A percentile compares a stretch with the other conserved stretches of the same genome.
These are phyloP conservation scores for Ophiocordyceps camponoti-leonardi DNA, from an alignment of 2,329 filamentous ascomycete species.

Conservation along the genomic window DNA sequence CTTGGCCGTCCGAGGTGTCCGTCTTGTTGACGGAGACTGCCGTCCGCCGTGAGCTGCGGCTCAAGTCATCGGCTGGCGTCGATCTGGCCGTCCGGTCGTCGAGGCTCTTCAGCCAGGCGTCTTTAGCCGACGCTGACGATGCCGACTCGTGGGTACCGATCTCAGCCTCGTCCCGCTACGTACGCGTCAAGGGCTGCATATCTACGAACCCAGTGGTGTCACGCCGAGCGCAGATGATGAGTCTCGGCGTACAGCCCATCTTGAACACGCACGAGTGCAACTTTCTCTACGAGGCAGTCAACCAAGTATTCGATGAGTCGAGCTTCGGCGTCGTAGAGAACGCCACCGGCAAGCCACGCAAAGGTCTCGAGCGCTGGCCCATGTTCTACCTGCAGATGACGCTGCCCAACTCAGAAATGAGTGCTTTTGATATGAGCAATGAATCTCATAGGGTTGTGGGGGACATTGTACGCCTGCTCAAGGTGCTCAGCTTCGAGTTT, in stretches of 20 bases:
- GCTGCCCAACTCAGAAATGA: slow-evolving; percentile 13
- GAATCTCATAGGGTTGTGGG: slow-evolving; percentile 31
- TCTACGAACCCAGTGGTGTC: slow-evolving; percentile 54
- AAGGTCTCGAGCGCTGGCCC: slow-evolving; percentile 65
- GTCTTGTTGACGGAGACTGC: slow-evolving; percentile 39
- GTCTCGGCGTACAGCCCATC: slow-evolving; percentile 55
- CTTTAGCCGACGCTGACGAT: slow-evolving; percentile 36
- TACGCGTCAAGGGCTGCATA: slow-evolving; percentile 54
- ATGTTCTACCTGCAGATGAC: slow-evolving; percentile 71
- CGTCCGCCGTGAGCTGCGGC: slow-evolving; percentile 17
- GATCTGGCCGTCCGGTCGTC: slow-evolving; percentile 13
- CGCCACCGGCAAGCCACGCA: slow-evolving; percentile 34
- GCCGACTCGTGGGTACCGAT: slow-evolving; percentile 50
- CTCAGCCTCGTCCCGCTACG: slow-evolving; percentile 42
- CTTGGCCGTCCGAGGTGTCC: slow-evolving; percentile 41
- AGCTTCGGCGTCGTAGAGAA: slow-evolving; percentile 52
- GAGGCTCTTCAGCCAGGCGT: slow-evolving; percentile 47
- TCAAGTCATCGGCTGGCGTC: slow-evolving; percentile 13
- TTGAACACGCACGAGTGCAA: slow-evolving; percentile 36
- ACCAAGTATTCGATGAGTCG: slow-evolving; percentile 58
- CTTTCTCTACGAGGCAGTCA: slow-evolving; percentile 61
- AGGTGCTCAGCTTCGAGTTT: slow-evolving; percentile 55
- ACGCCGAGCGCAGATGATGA: slow-evolving; percentile 64
- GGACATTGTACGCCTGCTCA: slow-evolving; percentile 39
- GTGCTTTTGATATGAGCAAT: slow-evolving; percentile 22